Evolutionary conservation across 768 basidiomycete genomes (phyloP).

Genomic region (Lyophyllum atratum): DNA sequence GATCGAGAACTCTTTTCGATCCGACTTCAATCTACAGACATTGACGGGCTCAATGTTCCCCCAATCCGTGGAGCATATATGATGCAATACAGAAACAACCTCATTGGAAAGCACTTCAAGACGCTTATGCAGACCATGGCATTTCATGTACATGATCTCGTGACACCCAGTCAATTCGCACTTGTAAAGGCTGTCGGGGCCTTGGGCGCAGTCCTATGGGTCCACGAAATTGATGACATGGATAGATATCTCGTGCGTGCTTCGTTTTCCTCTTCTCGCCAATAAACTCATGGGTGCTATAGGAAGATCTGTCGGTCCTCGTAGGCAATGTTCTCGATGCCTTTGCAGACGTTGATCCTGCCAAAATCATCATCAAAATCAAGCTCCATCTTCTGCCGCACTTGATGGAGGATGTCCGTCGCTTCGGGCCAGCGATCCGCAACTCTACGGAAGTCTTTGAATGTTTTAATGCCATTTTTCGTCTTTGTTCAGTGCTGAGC

Average conservation of each 20-base stretch:
- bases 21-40: slow-evolving; percentile 24
- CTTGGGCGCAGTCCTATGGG: slow-evolving; percentile 32
- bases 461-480: slow-evolving; percentile 40
- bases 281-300: neutral
- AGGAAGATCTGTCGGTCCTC: slow-evolving; percentile 21
- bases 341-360: slow-evolving; percentile 26
- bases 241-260: slow-evolving; percentile 27
- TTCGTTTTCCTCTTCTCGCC: neutral
- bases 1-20: slow-evolving; percentile 24
- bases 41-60: slow-evolving; percentile 27
- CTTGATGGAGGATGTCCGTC: slow-evolving; percentile 24
- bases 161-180: slow-evolving; percentile 17
- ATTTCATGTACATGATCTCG: slow-evolving; percentile 28
- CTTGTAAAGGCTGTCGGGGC: slow-evolving; percentile 33
- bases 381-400: slow-evolving; percentile 33
- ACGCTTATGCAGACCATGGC: slow-evolving; percentile 28
- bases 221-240: slow-evolving; percentile 26
- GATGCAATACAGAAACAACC: slow-evolving; percentile 31
- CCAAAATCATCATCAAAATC: slow-evolving; percentile 28
- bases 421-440: slow-evolving; percentile 28
- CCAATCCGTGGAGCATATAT: slow-evolving; percentile 30
- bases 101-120: slow-evolving; percentile 40
- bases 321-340: slow-evolving; percentile 32
- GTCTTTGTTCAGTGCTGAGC: slow-evolving; percentile 29
- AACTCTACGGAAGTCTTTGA: slow-evolving; percentile 34